phyloP scores from a whole-genome alignment of 345 rosid species.

The Arabis alpina region DNA sequence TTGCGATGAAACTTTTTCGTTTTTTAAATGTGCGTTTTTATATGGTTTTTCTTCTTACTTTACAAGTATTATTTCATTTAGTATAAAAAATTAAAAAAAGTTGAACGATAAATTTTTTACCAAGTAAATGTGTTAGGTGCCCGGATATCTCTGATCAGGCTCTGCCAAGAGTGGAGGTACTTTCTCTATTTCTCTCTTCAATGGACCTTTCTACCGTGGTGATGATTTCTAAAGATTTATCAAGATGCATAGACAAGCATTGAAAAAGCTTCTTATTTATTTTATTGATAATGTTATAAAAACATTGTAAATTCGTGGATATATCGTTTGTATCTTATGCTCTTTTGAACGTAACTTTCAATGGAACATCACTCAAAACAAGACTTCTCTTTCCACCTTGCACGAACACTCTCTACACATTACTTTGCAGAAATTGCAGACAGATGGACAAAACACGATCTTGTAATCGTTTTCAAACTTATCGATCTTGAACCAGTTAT shows the following conservation, averaged over 20 bases:
- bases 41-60: too few species aligned
- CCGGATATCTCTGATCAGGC: too few species aligned
- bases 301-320: slow-evolving; percentile 7
- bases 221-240: slow-evolving; percentile 49
- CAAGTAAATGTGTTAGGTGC: too few species aligned
- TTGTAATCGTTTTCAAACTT: slow-evolving; percentile 54
- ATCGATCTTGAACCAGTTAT: slow-evolving; percentile 74
- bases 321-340: too few species aligned
- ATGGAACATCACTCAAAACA: slow-evolving; percentile 59
- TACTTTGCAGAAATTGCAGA: slow-evolving; percentile 56
- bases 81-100: too few species aligned
- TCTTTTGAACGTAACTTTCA: slow-evolving; percentile 58
- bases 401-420: slow-evolving; percentile 53
- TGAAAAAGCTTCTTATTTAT: slow-evolving; percentile 17
- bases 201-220: slow-evolving; percentile 80
- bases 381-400: slow-evolving; percentile 52
- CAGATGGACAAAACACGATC: slow-evolving; percentile 64
- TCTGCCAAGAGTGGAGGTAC: slow-evolving; percentile 97
- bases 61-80: too few species aligned
- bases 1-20: too few species aligned
- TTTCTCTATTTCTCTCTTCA: slow-evolving; percentile 73
- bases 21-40: too few species aligned
- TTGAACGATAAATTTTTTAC: too few species aligned
- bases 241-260: slow-evolving; percentile 16
- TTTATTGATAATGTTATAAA: background rate